Conservation (phyloP, 2,329 filamentous ascomycete genomes). For the Corynespora cassiicola region DNA sequence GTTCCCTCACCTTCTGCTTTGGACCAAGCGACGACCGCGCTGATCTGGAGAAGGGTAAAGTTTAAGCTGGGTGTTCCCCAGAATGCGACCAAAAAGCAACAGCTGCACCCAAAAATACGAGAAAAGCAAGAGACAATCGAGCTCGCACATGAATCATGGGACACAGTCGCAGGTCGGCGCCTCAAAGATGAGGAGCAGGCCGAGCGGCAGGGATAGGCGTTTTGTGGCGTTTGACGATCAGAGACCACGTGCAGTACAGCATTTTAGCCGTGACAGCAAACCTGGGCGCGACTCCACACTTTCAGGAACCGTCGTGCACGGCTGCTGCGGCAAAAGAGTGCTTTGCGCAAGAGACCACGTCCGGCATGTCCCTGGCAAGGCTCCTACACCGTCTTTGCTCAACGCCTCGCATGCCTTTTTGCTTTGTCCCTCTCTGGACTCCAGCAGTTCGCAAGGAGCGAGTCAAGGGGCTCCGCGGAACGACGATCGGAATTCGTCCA, state of each 20-base stretch:
- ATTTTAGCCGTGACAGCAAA: slow-evolving; percentile 22
- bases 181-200: slow-evolving; percentile 6
- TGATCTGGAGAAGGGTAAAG: no score
- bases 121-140: slow-evolving; percentile 9
- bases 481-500: slow-evolving; percentile 7
- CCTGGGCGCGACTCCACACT: slow-evolving; percentile 6
- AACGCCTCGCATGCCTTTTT: background rate
- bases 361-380: slow-evolving; percentile 2
- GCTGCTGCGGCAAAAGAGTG: slow-evolving; percentile 6
- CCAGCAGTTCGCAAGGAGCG: slow-evolving; percentile 6
- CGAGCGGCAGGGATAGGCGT: slow-evolving; percentile 15
- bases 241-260: slow-evolving; percentile 17
- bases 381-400: background rate
- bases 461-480: slow-evolving; percentile 20
- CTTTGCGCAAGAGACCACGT: slow-evolving; percentile 1
- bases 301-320: slow-evolving; percentile 6
- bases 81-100: background rate
- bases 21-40: background rate
- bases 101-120: slow-evolving; percentile 1
- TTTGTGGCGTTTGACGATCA: slow-evolving; percentile 20
- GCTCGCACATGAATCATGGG: no score
- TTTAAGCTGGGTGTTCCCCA: slow-evolving; percentile 6
- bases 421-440: slow-evolving; percentile 1
- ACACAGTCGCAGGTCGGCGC: background rate
- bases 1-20: no score